A percentile compares a stretch with the other conserved stretches of the same genome.
phyloP scores from a whole-genome alignment of 1,139 yeast species.

The Saccharomyces uvarum region DNA sequence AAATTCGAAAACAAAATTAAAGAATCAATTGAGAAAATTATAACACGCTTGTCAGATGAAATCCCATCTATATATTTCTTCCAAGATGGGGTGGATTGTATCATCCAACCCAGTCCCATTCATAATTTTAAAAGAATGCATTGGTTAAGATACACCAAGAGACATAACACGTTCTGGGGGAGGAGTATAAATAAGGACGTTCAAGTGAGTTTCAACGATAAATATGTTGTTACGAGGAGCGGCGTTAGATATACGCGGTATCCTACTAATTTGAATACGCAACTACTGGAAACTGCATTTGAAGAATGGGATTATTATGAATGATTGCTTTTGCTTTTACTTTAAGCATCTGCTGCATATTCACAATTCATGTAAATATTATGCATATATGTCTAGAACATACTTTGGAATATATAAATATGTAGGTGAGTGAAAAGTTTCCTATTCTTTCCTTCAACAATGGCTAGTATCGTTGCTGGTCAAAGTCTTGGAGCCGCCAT shows the following conservation, averaged over 20 bases:
- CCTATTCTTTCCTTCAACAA: background rate
- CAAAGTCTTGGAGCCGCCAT: background rate
- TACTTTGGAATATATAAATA: background rate
- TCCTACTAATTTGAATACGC: slow-evolving; percentile 22
- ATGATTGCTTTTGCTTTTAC: background rate
- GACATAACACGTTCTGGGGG: slow-evolving; percentile 20
- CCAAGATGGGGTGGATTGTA: slow-evolving; percentile 20
- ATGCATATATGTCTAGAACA: background rate
- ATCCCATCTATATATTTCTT: slow-evolving; percentile 24
- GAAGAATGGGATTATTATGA: slow-evolving; percentile 23
- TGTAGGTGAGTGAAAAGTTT: background rate
- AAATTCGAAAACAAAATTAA: slow-evolving; percentile 15
- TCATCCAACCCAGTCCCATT: slow-evolving; percentile 23
- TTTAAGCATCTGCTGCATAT: background rate
- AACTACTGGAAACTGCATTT: slow-evolving; percentile 22
- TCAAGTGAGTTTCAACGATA: slow-evolving; percentile 13
- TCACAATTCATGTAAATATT: slow-evolving; percentile 1
- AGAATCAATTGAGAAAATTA: slow-evolving; percentile 11
- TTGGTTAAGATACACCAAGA: slow-evolving; percentile 26
- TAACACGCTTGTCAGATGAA: slow-evolving; percentile 12
- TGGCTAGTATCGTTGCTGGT: background rate
- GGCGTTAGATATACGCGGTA: slow-evolving; percentile 24
- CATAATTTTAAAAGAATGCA: slow-evolving; percentile 26
- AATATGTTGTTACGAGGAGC: slow-evolving; percentile 19
- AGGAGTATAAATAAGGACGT: slow-evolving; percentile 21